Percentiles rank a stretch among this genome's conserved stretches.
phyloP scores from a whole-genome alignment of 169 alveolate genomes.

The Plasmodium sp. region DNA sequence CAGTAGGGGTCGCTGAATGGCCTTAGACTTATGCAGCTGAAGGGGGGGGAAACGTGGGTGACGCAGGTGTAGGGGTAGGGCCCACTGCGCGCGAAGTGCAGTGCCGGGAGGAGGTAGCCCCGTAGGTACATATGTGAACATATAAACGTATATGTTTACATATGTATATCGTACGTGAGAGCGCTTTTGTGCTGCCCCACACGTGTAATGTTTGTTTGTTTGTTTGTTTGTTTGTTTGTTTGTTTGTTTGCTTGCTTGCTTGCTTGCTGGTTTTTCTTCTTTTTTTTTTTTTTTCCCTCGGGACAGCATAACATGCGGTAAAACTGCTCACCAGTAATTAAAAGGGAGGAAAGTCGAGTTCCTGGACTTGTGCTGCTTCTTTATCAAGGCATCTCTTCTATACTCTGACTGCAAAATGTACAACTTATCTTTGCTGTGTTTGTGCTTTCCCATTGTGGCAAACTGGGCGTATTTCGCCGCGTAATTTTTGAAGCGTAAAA shows the following conservation, averaged over 20 bases:
- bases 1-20: constrained; percentile 70
- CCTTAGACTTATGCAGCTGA: constrained; percentile 61
- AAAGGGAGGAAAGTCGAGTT: constrained; percentile 37
- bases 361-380: constrained; percentile 73
- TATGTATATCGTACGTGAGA: neutral
- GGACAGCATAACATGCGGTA: neutral
- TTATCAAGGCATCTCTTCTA: constrained; percentile 85
- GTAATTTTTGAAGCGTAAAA: neutral
- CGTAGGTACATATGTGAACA: neutral
- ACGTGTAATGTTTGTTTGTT: neutral
- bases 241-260: neutral
- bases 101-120: neutral
- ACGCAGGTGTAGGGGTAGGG: neutral
- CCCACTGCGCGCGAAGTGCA: neutral
- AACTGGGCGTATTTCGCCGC: neutral
- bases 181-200: neutral
- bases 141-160: neutral
- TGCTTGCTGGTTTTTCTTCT: too few species aligned
- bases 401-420: constrained; percentile 91
- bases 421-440: constrained; percentile 94
- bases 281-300: neutral
- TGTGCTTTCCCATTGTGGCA: constrained; percentile 90
- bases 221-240: neutral
- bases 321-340: constrained; percentile 51
- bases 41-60: neutral